These are phyloP conservation scores for Sporothrix euskadiensis DNA, from an alignment of 2,329 filamentous ascomycete species.

Conservation along the genomic window DNA sequence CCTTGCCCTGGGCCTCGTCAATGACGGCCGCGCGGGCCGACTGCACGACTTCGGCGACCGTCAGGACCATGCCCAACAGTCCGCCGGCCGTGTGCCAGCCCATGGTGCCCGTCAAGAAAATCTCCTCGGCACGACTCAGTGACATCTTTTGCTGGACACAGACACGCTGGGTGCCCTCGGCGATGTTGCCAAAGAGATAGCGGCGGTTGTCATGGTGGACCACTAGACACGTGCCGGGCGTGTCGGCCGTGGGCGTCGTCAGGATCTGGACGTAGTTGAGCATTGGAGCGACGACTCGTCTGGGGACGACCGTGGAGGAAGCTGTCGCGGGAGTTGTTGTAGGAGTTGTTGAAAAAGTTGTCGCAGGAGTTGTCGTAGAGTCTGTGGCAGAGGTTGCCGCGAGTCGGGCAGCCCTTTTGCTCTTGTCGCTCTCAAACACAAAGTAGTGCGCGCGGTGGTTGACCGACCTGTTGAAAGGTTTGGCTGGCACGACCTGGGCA, in stretches of 20 bases:
- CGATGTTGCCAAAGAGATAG: conserved; percentile 80
- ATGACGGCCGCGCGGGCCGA: conserved; percentile 47
- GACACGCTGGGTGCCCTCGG: conserved; percentile 82
- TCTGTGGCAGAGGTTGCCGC: no score
- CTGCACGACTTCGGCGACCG: conserved; percentile 68
- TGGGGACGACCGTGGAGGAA: background rate
- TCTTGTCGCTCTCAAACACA: conserved; percentile 22
- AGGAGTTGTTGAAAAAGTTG: background rate
- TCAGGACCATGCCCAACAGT: conserved; percentile 80
- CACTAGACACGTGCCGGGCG: conserved; percentile 72
- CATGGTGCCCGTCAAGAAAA: conserved; percentile 79
- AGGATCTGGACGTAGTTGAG: conserved; percentile 72
- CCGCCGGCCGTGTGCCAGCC: conserved; percentile 79
- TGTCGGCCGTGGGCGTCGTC: conserved; percentile 84
- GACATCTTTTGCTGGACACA: conserved; percentile 66
- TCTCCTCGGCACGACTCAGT: conserved; percentile 66
- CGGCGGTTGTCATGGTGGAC: conserved; percentile 79
- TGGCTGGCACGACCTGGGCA: background rate
- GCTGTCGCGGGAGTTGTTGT: background rate
- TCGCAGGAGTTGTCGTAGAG: background rate
- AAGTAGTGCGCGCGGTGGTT: conserved; percentile 20
- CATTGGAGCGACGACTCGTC: conserved; percentile 53
- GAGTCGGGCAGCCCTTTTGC: no score
- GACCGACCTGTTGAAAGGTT: background rate
- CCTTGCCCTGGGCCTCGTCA: conserved; percentile 36